Conservation (phyloP, 306 rosid species). For the Prunus mira region DNA sequence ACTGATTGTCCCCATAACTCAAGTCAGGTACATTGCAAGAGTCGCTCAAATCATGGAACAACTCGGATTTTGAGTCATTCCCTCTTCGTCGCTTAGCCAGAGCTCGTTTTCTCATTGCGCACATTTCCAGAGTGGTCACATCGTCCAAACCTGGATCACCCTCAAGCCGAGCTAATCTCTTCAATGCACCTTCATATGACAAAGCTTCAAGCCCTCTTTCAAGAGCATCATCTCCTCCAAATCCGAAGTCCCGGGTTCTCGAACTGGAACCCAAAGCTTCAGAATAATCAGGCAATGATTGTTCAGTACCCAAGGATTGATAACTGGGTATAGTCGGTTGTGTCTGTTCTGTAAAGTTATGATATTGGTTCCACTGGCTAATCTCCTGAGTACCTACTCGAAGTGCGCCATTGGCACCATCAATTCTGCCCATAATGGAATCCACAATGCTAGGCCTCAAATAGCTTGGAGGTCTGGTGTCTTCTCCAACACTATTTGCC, state of each 20-base stretch:
- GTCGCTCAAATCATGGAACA: not conserved
- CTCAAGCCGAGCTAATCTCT: conserved; percentile 8
- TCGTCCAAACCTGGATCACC: conserved; percentile 14
- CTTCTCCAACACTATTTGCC: conserved; percentile 10
- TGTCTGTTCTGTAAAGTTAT: not conserved
- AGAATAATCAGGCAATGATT: not conserved
- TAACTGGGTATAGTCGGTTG: not conserved
- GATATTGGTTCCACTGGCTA: not conserved
- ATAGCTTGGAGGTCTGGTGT: not conserved
- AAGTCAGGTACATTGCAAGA: not conserved
- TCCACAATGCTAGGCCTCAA: conserved; percentile 14
- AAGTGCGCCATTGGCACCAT: not conserved
- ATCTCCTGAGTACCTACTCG: conserved; percentile 2
- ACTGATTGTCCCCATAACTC: not conserved
- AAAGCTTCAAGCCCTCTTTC: conserved; percentile 10
- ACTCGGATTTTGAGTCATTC: not conserved
- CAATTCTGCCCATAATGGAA: no score
- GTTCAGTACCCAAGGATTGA: not conserved
- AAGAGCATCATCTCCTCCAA: conserved; percentile 14
- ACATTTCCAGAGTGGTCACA: conserved; percentile 5
- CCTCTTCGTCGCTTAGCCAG: not conserved
- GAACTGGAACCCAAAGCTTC: conserved; percentile 7
- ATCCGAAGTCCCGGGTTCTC: not conserved
- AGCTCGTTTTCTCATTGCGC: not conserved
- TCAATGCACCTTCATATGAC: not conserved